phyloP scores from a whole-genome alignment of 345 rosid species.

The Eucalyptus leucophloia region DNA sequence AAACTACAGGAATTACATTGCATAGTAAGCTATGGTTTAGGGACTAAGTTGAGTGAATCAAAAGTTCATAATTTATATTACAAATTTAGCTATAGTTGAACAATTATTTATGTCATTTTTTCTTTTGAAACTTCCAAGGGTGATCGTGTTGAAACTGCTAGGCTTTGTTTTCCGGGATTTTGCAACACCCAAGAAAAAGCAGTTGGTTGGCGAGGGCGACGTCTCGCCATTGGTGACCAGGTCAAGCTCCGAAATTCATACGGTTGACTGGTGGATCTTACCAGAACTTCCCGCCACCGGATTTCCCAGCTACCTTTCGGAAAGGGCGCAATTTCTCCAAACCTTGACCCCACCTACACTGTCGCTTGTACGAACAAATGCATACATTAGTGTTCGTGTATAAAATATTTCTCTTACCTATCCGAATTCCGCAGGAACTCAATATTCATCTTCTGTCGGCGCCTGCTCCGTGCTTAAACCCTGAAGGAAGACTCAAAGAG shows the following conservation, averaged over 20 bases:
- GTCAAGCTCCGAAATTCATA: not conserved
- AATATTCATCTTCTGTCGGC: not conserved
- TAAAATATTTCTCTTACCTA: not conserved
- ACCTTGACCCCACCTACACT: not conserved
- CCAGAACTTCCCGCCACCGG: not conserved
- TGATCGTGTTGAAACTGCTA: not conserved
- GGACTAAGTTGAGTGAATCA: not conserved
- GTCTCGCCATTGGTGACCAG: not conserved
- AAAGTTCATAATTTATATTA: not conserved
- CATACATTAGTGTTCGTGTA: not conserved
- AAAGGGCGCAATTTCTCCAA: not conserved
- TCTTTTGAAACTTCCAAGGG: not conserved
- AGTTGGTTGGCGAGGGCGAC: not conserved
- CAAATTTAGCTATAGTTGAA: too few relatives aligned
- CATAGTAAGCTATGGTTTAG: accelerated
- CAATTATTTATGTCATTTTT: not conserved
- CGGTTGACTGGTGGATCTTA: not conserved
- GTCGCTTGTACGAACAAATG: not conserved
- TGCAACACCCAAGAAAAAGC: not conserved
- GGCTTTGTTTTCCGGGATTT: not conserved
- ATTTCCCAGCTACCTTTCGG: not conserved
- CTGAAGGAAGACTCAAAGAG: not conserved
- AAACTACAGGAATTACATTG: accelerated
- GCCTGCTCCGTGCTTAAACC: not conserved
- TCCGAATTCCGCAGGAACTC: not conserved